Evolutionary conservation across 2,329 filamentous ascomycete genomes (phyloP), one percentile per base, ranked within the genome.

Genomic region (Neopestalotiopsis sp.): DNA sequence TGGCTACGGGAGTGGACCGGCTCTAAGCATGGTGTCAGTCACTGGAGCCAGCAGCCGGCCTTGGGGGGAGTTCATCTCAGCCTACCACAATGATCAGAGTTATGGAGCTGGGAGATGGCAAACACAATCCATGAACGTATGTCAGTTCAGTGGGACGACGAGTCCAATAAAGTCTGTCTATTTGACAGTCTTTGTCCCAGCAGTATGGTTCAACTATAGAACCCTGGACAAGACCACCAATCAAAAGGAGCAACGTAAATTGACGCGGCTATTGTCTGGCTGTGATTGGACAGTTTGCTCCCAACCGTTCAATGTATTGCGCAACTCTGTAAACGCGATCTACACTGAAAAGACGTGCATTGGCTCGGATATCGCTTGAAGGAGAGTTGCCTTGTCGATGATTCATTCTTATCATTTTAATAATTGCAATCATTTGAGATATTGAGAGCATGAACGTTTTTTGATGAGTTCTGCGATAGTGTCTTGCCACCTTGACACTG

Each of bases 191-290:
- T 30, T 28, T 53, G 56, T 68, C 58, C 68, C 68, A 66, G 61
- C 66, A 66, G 61, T 58, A 42, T 58, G 68, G 68, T 38, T 63
- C 68, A 40, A 64, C 61, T 53, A 40, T 57, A 13, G 24, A 40
- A 45, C 61, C 67, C 61, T 40, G 61, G 28, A n/a, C 30, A 12
- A 53, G 61, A 12, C 53, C 45, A 24, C 68, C 68, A 69, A 69
- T 67, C 32, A n/a, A 2, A 61, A 17, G 20, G 17, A 34, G 24
- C 57, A 12, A 28, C 30, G 40, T 32, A 70, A 14, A 68, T 70
- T 65, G 61, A 17, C 66, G 68, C 68, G 68, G 45, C 66, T 70
- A 70, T 56, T 57, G 28, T 30, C 20, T 24, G 17, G n/a, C 24
- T 63, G 20, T 61, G 57, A 32, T 64, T 70, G 68, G 68, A 30